phyloP scores from a whole-genome alignment of 108 stramenopile species.

The Pelagomonas calceolata region DNA sequence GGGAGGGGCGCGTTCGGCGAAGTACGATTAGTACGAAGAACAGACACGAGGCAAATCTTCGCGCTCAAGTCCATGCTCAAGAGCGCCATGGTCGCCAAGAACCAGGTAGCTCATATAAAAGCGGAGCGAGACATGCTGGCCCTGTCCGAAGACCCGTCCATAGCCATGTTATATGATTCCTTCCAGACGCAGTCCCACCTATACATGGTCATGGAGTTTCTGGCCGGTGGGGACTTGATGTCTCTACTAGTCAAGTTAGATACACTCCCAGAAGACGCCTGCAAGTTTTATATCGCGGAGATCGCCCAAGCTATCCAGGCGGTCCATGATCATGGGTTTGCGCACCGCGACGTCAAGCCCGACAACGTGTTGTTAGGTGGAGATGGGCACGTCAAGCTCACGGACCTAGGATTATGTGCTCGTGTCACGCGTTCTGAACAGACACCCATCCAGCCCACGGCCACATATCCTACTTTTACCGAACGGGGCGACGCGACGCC shows the following conservation, averaged over 20 bases:
- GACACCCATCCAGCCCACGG: neutral
- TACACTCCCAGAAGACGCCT: slow-evolving; percentile 76
- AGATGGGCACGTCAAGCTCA: slow-evolving; percentile 94
- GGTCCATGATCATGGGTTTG: slow-evolving; percentile 66
- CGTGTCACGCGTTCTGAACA: slow-evolving; percentile 66
- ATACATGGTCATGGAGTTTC: slow-evolving; percentile 97
- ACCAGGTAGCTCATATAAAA: slow-evolving; percentile 94
- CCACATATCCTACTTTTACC: too few species aligned
- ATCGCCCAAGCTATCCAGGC: slow-evolving; percentile 85
- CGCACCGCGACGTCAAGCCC: slow-evolving; percentile 97
- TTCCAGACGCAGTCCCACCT: slow-evolving; percentile 86
- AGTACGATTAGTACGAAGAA: slow-evolving; percentile 57
- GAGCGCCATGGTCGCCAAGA: slow-evolving; percentile 98
- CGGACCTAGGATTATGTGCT: slow-evolving; percentile 96
- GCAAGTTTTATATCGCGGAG: slow-evolving; percentile 92
- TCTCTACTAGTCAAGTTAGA: slow-evolving; percentile 83
- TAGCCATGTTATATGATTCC: slow-evolving; percentile 83
- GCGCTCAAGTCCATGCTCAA: slow-evolving; percentile 99
- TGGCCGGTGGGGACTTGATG: slow-evolving; percentile 99
- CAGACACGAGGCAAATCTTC: slow-evolving; percentile 57
- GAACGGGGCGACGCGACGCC: neutral
- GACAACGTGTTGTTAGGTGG: slow-evolving; percentile 98
- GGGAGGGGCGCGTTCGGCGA: slow-evolving; percentile 94
- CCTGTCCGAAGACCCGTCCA: slow-evolving; percentile 69
- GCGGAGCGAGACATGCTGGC: slow-evolving; percentile 91